Evolutionary conservation across 2,329 filamentous ascomycete genomes (phyloP).

Genomic region (Penicillium sp.): DNA sequence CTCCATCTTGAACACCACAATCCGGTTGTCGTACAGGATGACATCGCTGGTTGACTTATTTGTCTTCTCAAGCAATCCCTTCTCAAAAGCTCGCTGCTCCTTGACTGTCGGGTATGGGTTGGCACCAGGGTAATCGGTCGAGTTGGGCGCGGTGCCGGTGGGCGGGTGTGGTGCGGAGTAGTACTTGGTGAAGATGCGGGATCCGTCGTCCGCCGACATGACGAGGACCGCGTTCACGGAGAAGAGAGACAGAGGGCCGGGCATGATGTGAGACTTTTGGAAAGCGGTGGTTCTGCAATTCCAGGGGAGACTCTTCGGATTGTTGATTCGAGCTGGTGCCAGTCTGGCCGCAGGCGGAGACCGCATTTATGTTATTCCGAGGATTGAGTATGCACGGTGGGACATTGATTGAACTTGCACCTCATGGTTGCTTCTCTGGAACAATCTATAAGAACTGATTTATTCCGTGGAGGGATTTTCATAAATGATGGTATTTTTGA

Average conservation of each 20-base stretch:
- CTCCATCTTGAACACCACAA: constrained; percentile 98
- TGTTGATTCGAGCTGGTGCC: constrained; percentile 27
- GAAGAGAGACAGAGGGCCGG: constrained; percentile 73
- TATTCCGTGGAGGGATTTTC: background rate
- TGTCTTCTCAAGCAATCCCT: constrained; percentile 92
- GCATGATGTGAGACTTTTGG: constrained; percentile 54
- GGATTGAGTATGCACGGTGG: no score
- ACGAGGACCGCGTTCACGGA: constrained; percentile 76
- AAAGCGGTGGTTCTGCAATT: constrained; percentile 19
- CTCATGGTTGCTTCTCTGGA: background rate
- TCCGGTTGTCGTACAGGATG: constrained; percentile 93
- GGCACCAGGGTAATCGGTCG: constrained; percentile 61
- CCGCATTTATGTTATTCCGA: constrained; percentile 28
- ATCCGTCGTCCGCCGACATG: constrained; percentile 82
- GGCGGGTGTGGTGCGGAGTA: constrained; percentile 72
- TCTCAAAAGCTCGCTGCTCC: constrained; percentile 95
- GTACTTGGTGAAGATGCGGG: constrained; percentile 92
- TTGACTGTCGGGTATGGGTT: constrained; percentile 87
- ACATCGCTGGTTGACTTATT: constrained; percentile 94
- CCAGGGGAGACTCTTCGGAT: constrained; percentile 2
- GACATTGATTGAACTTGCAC: no score
- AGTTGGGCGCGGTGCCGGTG: constrained; percentile 58
- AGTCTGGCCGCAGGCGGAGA: constrained; percentile 27
- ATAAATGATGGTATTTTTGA: background rate
- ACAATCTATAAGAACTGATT: background rate